Percentiles rank a stretch among this genome's conserved stretches.
Evolutionary conservation across 345 rosid genomes (phyloP).

Genomic region (Syzygium aqueum): DNA sequence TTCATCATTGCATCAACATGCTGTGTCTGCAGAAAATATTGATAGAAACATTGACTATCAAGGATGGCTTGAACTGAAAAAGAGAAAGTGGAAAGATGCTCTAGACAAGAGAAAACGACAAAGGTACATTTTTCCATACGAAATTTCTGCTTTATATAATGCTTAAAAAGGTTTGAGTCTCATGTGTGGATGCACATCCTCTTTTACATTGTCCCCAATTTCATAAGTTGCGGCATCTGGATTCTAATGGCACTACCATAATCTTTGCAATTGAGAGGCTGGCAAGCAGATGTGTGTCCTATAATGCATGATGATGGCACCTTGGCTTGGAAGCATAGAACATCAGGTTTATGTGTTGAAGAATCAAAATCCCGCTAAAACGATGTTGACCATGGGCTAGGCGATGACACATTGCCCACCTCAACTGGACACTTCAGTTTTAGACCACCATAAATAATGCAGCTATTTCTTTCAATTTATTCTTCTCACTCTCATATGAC

Average conservation of each 20-base stretch:
- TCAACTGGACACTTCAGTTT: neutral
- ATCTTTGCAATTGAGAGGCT: neutral
- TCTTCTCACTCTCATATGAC: neutral
- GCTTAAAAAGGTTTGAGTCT: neutral
- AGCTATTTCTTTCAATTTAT: neutral
- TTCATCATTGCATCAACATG: conserved; percentile 14
- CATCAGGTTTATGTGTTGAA: neutral
- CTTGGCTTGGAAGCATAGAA: neutral
- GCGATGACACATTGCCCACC: neutral
- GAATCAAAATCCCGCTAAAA: neutral
- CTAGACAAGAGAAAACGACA: conserved; percentile 60
- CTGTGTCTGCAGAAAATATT: conserved; percentile 27
- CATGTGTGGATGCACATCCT: neutral
- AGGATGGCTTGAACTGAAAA: conserved; percentile 91
- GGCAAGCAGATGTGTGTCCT: neutral
- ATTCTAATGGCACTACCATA: neutral
- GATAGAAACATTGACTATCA: conserved; percentile 72
- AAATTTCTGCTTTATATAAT: neutral
- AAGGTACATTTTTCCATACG: conserved; percentile 32
- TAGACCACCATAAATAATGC: neutral
- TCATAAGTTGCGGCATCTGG: neutral
- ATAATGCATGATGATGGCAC: neutral
- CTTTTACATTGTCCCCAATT: neutral
- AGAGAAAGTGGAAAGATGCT: conserved; percentile 78
- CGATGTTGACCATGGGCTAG: neutral